Percentiles rank a stretch among this genome's conserved stretches.
phyloP scores from a whole-genome alignment of 441 rosid genomes.

The Erodium chrysanthum region DNA sequence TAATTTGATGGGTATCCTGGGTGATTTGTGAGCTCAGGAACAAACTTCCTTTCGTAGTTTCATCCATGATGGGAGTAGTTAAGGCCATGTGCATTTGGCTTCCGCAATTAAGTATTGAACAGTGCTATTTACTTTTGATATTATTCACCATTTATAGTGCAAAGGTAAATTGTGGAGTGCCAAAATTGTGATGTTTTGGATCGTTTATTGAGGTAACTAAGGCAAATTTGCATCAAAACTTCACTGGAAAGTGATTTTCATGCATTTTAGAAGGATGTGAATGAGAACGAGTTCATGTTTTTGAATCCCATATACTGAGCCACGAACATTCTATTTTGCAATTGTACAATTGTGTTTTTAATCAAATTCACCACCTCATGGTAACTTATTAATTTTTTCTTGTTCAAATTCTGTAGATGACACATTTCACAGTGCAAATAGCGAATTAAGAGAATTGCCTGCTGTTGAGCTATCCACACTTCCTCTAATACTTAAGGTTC shows the following conservation, averaged over 20 bases:
- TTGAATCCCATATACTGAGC: background rate
- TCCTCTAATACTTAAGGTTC: conserved; percentile 84
- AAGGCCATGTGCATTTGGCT: background rate
- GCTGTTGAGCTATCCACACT: conserved; percentile 90
- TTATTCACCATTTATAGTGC: background rate
- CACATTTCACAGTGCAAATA: conserved; percentile 67
- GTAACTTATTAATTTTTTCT: background rate
- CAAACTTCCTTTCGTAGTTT: background rate
- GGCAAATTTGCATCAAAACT: too few species aligned
- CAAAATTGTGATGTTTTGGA: background rate
- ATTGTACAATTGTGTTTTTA: background rate
- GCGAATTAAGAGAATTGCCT: conserved; percentile 90
- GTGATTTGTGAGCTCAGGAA: background rate
- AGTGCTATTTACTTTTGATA: background rate
- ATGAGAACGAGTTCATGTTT: too few species aligned
- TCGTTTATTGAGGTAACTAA: too few species aligned
- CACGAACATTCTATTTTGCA: background rate
- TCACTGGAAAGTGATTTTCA: too few species aligned
- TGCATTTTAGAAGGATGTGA: too few species aligned
- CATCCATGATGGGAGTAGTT: background rate
- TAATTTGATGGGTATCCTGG: background rate
- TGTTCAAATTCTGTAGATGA: conserved; percentile 46
- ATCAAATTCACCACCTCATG: background rate
- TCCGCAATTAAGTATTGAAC: background rate
- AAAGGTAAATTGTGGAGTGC: background rate